Evolutionary conservation across 2,329 filamentous ascomycete species (phyloP).

Genomic region (Trichoderma sp.): DNA sequence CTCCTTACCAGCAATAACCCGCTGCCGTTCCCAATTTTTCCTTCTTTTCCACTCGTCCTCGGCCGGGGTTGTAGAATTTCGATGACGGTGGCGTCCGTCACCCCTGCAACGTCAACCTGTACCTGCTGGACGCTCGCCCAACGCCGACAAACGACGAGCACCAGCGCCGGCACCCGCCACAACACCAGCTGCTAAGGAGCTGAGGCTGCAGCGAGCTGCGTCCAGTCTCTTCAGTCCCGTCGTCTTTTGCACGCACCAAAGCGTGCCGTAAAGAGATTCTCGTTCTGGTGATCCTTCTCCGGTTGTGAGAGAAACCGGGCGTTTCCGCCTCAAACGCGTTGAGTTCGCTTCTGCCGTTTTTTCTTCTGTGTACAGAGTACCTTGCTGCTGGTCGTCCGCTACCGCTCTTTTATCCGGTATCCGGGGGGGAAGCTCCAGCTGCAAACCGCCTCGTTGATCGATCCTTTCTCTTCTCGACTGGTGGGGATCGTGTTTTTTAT

Average conservation of each 20-base stretch:
- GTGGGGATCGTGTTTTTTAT: neutral
- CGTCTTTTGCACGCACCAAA: constrained; percentile 13
- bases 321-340: neutral
- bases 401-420: constrained; percentile 11
- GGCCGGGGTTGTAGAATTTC: constrained; percentile 26
- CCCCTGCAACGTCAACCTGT: constrained; percentile 5
- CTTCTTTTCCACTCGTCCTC: constrained; percentile 11
- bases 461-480: constrained; percentile 6
- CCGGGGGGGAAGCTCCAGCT: constrained; percentile 19
- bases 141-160: constrained; percentile 15
- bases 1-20: constrained; percentile 4
- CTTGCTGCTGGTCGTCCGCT: constrained; percentile 6
- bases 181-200: constrained; percentile 8
- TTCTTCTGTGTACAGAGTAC: no score
- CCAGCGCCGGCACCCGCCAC: neutral
- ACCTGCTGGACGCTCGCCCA: constrained; percentile 21
- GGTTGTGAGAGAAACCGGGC: constrained; percentile 10
- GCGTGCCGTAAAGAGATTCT: constrained; percentile 9
- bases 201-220: constrained; percentile 1
- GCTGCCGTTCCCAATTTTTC: neutral
- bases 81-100: constrained; percentile 27
- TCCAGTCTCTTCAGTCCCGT: neutral
- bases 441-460: constrained; percentile 17
- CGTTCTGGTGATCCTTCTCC: neutral
- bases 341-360: neutral